Evolutionary conservation across 2,329 filamentous ascomycete genomes (phyloP), one percentile per base, ranked within the genome.

Genomic region (Diaporthe velutina): DNA sequence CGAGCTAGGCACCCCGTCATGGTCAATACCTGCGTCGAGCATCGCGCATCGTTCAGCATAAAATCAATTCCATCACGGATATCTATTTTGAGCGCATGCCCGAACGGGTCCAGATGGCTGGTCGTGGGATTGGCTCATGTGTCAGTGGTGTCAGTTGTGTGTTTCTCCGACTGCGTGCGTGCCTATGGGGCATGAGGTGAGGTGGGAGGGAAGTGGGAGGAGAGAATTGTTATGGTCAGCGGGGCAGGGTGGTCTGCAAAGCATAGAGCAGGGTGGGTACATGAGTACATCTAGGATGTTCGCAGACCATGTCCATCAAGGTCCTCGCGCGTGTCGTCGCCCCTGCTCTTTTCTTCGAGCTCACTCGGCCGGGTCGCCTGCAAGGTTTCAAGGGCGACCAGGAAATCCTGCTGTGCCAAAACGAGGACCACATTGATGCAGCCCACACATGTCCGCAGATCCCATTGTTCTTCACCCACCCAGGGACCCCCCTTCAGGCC

Each of bases 231-330:
- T 4, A 12, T 22, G 25, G 60, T 30, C 15, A 33, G 40, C 60
- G 40, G 40, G 60, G 60, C 40, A 22, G 60, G 40, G 28, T 33
- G 25, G 60, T 48, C 60, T 64, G 58, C 40, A 30, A 15, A 10
- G 9, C 9, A 19, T 9, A 40, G 35, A 28, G 22, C 19, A 8
- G 38, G 38, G 7, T 19, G 10, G 33, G 60, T 64, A 48, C 40
- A n/a, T 33, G 60, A 8, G 40, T 33, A 42, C 28, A 8, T 33
- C 2, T 4, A 2, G 25, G 60, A 64, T 64, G 19, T 15, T 17
- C 40, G 13, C 60, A 64, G 60, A 64, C 60, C 60, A 64, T 64
- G 60, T 64, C 60, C 61, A 66, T 66, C 28, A 35, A 50, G 61
- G 61, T 66, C 17, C 61, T 50, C 42, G 19, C 28, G 40, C 58